Percentiles rank a stretch among this genome's conserved stretches.
phyloP scores from a whole-genome alignment of 495 filamentous ascomycete species.

The Chaetomium cochliodes region DNA sequence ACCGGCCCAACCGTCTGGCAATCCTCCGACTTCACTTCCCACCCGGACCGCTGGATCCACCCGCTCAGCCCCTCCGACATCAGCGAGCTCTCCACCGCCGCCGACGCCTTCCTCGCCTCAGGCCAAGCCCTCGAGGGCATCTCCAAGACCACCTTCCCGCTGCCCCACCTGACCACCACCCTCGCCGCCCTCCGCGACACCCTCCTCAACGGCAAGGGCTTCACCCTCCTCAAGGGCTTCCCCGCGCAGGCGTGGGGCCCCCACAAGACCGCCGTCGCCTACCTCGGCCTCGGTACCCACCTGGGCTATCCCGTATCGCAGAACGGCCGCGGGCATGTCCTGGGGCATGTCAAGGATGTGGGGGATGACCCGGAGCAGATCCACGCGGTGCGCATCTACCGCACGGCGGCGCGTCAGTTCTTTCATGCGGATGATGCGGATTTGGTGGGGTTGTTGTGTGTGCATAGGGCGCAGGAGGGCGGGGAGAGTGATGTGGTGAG shows the following conservation, averaged over 20 bases:
- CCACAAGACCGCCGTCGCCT: conserved; percentile 77
- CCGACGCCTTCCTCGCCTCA: conserved; percentile 65
- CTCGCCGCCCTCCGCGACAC: conserved; percentile 62
- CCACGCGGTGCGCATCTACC: conserved; percentile 82
- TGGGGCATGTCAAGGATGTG: conserved; percentile 89
- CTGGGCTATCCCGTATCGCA: conserved; percentile 84
- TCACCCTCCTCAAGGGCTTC: conserved; percentile 84
- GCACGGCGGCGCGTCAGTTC: conserved; percentile 75
- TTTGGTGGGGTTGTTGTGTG: conserved; percentile 81
- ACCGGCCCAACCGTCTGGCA: conserved; percentile 77
- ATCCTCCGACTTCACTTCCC: conserved; percentile 66
- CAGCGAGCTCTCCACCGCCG: conserved; percentile 61
- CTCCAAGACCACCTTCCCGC: conserved; percentile 65
- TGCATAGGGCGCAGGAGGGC: conserved; percentile 73
- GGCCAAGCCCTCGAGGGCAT: conserved; percentile 70
- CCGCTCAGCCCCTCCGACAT: conserved; percentile 65
- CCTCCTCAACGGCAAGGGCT: conserved; percentile 80
- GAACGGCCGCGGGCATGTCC: conserved; percentile 82
- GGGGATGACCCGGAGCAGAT: conserved; percentile 78
- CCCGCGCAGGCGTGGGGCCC: conserved; percentile 74
- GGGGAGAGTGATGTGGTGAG: conserved; percentile 83
- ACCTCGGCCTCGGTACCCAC: conserved; percentile 86
- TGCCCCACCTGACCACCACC: conserved; percentile 59
- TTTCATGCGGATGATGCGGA: conserved; percentile 85
- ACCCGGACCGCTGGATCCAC: conserved; percentile 77